Base-by-base conservation (phyloP, 2,329 filamentous ascomycete genomes). In the Talaromyces sp. region DNA sequence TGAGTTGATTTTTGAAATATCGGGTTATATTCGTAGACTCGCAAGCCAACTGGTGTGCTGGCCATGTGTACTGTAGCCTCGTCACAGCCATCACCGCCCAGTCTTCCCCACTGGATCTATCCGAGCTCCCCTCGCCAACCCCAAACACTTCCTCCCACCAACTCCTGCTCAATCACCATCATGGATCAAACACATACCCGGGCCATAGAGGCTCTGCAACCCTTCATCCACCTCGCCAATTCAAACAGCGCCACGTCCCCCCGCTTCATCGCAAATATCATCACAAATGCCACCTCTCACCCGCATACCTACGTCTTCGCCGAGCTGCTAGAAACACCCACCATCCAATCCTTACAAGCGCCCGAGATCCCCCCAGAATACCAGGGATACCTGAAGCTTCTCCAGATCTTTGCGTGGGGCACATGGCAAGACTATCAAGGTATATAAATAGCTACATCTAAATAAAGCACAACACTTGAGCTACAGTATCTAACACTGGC, bases 291-390 rank as follows among this genome's bases (percentile, higher is more conserved):
- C 56, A 97, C 91, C 46, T 91, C 91, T n/a, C 87, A 87, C 51
- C 86, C 89, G 24, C 90, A 91, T 73, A 96, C 92, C 60, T 99
- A 88, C 73, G 83, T 97, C 75, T 99, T 99, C 77, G 85, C 89
- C 62, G 93, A 97, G 76, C 86, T 99, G n/a, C 86, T 99, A 33
- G 82, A 89, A 64, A 86, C 86, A 1, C 85, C 89, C 0, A 86
- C 90, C 64, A 86, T 97, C 61, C 89, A 94, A 73, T 81, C 84
- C 11, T 85, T 97, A 40, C 73, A 79, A 22, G 75, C 75, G 35
- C 79, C 69, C 35, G 70, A 77, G 10, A 72, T 79, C 35, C 70
- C 84, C n/a, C 69, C 80, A 32, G 88, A 95, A 44, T 84, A 87
- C 65, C 76, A 80, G 6, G 64, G 72, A 36, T 77, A 90, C 73